These are phyloP conservation scores for Rutstroemia sp. DNA, from an alignment of 2,329 filamentous ascomycete species.

Conservation along the genomic window DNA sequence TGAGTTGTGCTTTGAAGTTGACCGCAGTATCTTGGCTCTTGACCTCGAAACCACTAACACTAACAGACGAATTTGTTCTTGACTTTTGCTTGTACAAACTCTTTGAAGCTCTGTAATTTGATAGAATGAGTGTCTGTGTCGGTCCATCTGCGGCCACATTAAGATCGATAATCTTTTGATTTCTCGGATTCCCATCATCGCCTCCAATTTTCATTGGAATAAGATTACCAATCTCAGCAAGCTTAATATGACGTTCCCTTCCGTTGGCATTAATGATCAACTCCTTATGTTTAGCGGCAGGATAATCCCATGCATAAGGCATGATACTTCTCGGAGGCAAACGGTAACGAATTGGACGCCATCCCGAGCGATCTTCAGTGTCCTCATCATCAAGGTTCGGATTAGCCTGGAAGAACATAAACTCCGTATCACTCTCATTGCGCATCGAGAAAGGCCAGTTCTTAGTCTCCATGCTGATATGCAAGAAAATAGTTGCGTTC, in stretches of 20 bases:
- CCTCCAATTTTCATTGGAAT: conserved; percentile 83
- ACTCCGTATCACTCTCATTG: conserved; percentile 95
- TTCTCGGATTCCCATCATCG: conserved; percentile 39
- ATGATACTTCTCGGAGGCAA: conserved; percentile 93
- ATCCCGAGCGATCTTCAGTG: conserved; percentile 73
- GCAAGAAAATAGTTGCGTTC: conserved; percentile 85
- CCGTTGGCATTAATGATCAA: conserved; percentile 73
- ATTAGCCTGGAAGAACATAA: conserved; percentile 92
- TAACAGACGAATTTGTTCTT: conserved; percentile 42
- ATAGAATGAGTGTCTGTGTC: conserved; percentile 87
- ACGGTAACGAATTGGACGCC: conserved; percentile 87
- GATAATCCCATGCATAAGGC: conserved; percentile 99
- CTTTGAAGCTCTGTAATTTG: conserved; percentile 87
- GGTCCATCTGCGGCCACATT: conserved; percentile 94
- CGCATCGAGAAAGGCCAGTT: conserved; percentile 99
- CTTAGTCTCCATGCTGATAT: conserved; percentile 82
- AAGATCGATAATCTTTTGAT: conserved; percentile 88
- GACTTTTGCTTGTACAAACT: conserved; percentile 72
- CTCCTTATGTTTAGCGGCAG: conserved; percentile 92
- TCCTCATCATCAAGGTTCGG: conserved; percentile 91
- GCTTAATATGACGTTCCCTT: conserved; percentile 83
- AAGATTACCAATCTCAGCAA: conserved; percentile 93
- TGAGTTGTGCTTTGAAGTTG: conserved; percentile 82
- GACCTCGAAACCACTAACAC: conserved; percentile 75
- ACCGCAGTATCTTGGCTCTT: conserved; percentile 85